Percentiles rank a stretch among this genome's conserved stretches.
Evolutionary conservation across 2,329 filamentous ascomycete genomes (phyloP).

Genomic region (Ascochyta pisi): DNA sequence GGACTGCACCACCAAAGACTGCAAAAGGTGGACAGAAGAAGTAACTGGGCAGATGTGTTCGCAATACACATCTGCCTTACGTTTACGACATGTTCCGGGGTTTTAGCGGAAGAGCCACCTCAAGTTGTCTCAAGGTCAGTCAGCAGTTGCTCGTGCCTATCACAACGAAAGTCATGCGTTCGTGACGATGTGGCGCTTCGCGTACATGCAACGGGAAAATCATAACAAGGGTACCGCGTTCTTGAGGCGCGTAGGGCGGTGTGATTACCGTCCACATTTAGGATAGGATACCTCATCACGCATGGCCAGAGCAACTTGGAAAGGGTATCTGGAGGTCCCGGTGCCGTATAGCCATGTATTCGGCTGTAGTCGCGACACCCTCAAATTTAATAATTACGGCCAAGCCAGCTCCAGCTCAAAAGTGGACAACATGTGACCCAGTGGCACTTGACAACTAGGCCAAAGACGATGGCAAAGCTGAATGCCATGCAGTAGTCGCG

Average conservation of each 20-base stretch:
- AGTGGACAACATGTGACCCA: background rate
- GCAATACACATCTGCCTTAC: background rate
- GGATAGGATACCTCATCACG: slow-evolving; percentile 1
- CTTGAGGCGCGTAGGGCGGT: background rate
- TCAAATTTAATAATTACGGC: background rate
- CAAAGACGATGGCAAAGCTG: slow-evolving; percentile 8
- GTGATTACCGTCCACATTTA: background rate
- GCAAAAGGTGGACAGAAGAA: slow-evolving; percentile 15
- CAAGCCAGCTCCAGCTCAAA: slow-evolving; percentile 1
- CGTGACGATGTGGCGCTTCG: slow-evolving; percentile 5
- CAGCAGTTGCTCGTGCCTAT: background rate
- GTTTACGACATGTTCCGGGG: no score
- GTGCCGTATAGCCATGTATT: background rate
- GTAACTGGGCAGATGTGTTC: background rate
- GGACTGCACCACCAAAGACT: slow-evolving; percentile 25
- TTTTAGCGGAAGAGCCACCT: background rate
- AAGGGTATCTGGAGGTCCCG: background rate
- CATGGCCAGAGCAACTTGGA: background rate
- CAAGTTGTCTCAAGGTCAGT: background rate
- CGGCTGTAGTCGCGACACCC: background rate
- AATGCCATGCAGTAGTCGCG: background rate
- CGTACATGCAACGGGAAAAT: slow-evolving; percentile 9
- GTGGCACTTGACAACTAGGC: background rate
- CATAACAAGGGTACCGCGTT: slow-evolving; percentile 2
- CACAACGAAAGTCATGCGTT: background rate